Base-by-base conservation (phyloP, 495 filamentous ascomycete genomes). In the Tirmania nivea region DNA sequence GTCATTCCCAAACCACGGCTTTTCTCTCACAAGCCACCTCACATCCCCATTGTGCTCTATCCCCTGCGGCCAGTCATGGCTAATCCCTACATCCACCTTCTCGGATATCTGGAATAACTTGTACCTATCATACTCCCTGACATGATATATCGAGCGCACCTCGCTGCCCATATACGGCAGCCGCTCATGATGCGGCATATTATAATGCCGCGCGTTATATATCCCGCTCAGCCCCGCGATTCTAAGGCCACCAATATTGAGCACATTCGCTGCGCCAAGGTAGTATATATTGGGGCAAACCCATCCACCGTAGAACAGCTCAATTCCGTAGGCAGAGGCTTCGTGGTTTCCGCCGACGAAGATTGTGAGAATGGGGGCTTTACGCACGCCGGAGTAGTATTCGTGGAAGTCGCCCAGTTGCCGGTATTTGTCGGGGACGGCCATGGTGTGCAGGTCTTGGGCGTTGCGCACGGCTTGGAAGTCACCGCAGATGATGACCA, bases 201-300 rank as follows among this genome's bases (percentile, higher is more conserved):
- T 71, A 67, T 87, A 97, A 65, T 94, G 78, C 60, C 79, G 81
- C 0, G 75, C 77, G 62, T 93, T 93, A 80, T 85, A 95, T 55
- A 96, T 97, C 5, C 90, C 92, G 20, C 82, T 86, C 68, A 96
- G 71, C 0, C 79, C 87, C n/a, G 83, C 82, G 55, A 97, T 93
- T 3, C 90, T 80, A 17, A 96, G 67, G 2, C 81, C 78, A 3
- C 88, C 88, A 50, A 86, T 73, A 14, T 81, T 79, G 7, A 97
- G 60, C 9, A 95, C 79, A 59, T 88, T 92, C 25, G 90, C 84
- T 11, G 87, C 86, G 45, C 90, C 90, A 59, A 96, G 67, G 69
- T 93, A 97, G 70, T 92, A 97, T 51, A 97, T 97, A 52, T 89
- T 94, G 16, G 84, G 87, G 1, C 89, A 89, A 1, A 85, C 90